A percentile compares a stretch with the other conserved stretches of the same genome.
These are phyloP conservation scores for Phaeosphaeria sp. DNA, from an alignment of 2,329 filamentous ascomycete genomes.

Conservation along the genomic window DNA sequence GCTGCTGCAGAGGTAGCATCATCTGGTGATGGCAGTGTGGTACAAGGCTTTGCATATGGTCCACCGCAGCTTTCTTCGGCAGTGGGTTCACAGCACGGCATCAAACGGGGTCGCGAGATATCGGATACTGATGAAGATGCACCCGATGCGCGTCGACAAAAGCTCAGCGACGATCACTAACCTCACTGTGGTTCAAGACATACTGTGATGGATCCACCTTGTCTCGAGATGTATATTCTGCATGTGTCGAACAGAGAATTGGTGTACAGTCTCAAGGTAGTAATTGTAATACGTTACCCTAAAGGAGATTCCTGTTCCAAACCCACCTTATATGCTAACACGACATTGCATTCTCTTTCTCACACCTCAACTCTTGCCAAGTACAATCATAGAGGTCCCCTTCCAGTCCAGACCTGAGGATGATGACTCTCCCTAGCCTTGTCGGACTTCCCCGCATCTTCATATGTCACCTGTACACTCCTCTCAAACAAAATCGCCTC, in stretches of 20 bases:
- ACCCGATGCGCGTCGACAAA: neutral
- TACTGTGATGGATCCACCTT: neutral
- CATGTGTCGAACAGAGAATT: too few relatives aligned
- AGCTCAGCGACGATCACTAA: neutral
- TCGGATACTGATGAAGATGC: neutral
- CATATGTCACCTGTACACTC: slow-evolving; percentile 23
- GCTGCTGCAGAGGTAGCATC: neutral
- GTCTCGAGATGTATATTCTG: too few relatives aligned
- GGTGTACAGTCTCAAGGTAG: too few relatives aligned
- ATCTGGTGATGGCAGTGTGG: too few relatives aligned
- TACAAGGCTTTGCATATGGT: too few relatives aligned
- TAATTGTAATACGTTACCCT: too few relatives aligned
- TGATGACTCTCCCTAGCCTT: neutral
- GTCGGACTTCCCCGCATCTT: neutral
- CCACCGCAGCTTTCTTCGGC: too few relatives aligned
- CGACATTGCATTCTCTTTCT: too few relatives aligned
- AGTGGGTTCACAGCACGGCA: neutral
- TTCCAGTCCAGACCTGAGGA: neutral
- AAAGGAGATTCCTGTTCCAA: too few relatives aligned
- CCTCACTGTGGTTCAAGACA: neutral
- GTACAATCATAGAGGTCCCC: neutral
- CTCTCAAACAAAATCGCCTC: slow-evolving; percentile 27
- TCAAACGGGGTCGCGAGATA: neutral
- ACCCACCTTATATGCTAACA: too few relatives aligned
- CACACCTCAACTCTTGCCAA: too few relatives aligned